phyloP scores from a whole-genome alignment of 805 yeast species.

The Kurtzmaniella cleridarum region DNA sequence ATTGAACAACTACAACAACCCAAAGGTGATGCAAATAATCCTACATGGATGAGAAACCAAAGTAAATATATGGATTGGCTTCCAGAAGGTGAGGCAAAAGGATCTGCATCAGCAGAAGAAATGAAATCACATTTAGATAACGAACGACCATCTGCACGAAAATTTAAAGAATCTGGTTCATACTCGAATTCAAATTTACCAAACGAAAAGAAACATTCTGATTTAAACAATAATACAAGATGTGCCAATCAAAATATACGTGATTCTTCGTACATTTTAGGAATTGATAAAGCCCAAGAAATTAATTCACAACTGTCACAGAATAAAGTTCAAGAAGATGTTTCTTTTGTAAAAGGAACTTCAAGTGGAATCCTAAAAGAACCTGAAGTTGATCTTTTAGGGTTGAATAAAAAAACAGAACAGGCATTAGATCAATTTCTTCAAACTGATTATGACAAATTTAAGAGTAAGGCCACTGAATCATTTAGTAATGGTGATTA shows the following conservation, averaged over 20 bases:
- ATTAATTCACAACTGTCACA: no score
- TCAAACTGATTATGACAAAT: constrained; percentile 40
- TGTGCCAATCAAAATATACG: no score
- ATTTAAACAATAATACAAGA: no score
- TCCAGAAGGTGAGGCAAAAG: constrained; percentile 1
- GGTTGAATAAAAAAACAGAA: constrained; percentile 9
- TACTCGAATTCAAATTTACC: background rate
- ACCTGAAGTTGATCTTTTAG: constrained; percentile 40
- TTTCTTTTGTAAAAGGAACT: no score
- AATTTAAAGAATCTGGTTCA: background rate
- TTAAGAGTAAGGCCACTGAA: constrained; percentile 52
- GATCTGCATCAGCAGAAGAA: background rate
- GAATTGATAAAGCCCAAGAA: no score
- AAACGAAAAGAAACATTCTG: no score
- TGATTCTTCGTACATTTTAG: no score
- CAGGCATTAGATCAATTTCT: constrained; percentile 37
- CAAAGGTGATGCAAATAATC: constrained; percentile 28
- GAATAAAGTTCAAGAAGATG: no score
- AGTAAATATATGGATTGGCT: constrained; percentile 36
- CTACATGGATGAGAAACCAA: constrained; percentile 74
- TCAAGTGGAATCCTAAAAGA: constrained; percentile 14
- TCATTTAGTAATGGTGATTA: constrained; percentile 83
- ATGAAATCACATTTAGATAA: background rate
- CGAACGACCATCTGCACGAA: no score
- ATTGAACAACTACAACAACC: constrained; percentile 48